A percentile compares a stretch with the other conserved stretches of the same genome.
phyloP scores from a whole-genome alignment of 2,329 filamentous ascomycete species.

The Paecilomyces sp. region DNA sequence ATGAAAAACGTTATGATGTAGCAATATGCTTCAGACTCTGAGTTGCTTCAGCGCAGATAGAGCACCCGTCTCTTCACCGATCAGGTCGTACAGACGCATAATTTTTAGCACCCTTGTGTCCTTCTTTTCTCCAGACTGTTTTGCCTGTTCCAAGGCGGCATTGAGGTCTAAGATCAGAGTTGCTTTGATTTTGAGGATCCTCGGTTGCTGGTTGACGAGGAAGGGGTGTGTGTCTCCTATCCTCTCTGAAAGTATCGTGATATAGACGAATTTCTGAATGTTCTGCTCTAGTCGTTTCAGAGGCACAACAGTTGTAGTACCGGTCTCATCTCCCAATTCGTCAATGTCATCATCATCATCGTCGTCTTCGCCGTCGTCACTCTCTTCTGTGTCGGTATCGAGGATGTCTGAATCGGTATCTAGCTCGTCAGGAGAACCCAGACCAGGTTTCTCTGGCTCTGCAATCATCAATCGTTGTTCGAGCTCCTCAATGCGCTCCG shows the following conservation, averaged over 20 bases:
- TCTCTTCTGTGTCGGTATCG: conserved; percentile 22
- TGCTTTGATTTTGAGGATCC: conserved; percentile 52
- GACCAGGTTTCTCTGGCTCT: conserved; percentile 15
- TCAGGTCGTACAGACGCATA: conserved; percentile 53
- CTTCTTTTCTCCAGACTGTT: conserved; percentile 24
- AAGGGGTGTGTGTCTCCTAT: conserved; percentile 58
- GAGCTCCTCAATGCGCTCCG: conserved; percentile 49
- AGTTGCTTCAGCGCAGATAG: conserved; percentile 48
- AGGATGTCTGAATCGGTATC: conserved; percentile 29
- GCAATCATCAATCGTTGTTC: conserved; percentile 64
- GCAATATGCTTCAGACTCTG: conserved; percentile 16
- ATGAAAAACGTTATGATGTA: conserved; percentile 15
- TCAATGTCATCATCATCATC: conserved; percentile 26
- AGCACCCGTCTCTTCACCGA: conserved; percentile 55
- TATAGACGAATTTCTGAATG: conserved; percentile 50
- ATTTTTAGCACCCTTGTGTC: conserved; percentile 46
- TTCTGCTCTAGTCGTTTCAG: conserved; percentile 47
- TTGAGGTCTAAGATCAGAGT: conserved; percentile 60
- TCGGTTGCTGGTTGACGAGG: conserved; percentile 48
- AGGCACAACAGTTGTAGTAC: conserved; percentile 24
- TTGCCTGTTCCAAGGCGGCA: conserved; percentile 54
- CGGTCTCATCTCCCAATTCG: conserved; percentile 31
- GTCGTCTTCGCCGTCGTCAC: conserved; percentile 33
- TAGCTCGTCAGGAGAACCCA: conserved; percentile 11
- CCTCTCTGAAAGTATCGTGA: conserved; percentile 44